Evolutionary conservation across 306 rosid genomes (phyloP).

Genomic region (Hippophae gyantsensis): DNA sequence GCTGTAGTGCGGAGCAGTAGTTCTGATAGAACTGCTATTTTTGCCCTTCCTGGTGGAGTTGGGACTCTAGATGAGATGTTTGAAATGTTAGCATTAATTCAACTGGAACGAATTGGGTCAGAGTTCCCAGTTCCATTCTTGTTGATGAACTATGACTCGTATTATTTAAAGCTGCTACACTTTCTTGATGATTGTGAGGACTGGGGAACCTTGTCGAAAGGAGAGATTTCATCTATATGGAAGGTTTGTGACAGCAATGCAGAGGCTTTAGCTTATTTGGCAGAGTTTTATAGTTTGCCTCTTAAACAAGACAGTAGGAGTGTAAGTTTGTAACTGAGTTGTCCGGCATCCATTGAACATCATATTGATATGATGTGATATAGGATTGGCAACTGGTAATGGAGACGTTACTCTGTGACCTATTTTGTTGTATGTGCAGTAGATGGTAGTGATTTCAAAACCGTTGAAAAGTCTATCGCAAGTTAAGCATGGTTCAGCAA

Average conservation of each 20-base stretch:
- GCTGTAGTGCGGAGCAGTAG: constrained; percentile 58
- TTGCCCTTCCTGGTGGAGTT: constrained; percentile 85
- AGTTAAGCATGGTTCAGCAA: background rate
- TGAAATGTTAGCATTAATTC: constrained; percentile 68
- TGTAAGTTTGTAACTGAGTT: constrained; percentile 17
- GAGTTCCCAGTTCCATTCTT: constrained; percentile 62
- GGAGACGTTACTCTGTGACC: background rate
- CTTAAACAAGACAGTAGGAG: constrained; percentile 10
- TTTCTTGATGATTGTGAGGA: constrained; percentile 56
- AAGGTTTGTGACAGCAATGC: constrained; percentile 65
- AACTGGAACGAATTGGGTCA: constrained; percentile 78
- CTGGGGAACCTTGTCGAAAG: constrained; percentile 69
- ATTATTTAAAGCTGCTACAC: constrained; percentile 62
- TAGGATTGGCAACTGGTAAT: background rate
- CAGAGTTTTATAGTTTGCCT: constrained; percentile 50
- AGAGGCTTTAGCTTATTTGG: constrained; percentile 64
- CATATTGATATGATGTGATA: constrained; percentile 13
- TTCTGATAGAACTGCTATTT: constrained; percentile 59
- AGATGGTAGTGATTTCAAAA: background rate
- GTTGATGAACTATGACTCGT: constrained; percentile 82
- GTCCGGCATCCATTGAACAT: constrained; percentile 12
- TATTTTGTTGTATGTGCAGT: background rate
- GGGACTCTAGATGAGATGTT: constrained; percentile 90
- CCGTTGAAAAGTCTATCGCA: background rate
- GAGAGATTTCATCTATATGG: constrained; percentile 78